These are phyloP conservation scores for Lodderomyces theae DNA, from an alignment of 1,139 yeast species.

Conservation along the genomic window DNA sequence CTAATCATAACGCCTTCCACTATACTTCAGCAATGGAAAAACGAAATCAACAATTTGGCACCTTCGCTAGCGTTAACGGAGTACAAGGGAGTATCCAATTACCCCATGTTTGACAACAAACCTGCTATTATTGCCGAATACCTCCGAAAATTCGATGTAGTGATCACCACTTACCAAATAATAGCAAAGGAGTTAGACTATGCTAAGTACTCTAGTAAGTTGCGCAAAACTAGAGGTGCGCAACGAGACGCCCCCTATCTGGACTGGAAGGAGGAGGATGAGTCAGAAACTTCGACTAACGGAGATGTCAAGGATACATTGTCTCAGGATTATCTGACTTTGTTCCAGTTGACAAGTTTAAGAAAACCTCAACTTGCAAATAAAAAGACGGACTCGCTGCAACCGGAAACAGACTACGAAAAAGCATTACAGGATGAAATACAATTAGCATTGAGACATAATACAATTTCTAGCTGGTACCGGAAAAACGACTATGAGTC, in stretches of 20 bases:
- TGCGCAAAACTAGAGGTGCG: slow-evolving; percentile 50
- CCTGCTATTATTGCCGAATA: slow-evolving; percentile 46
- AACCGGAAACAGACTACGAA: slow-evolving; percentile 34
- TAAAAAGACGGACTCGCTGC: slow-evolving; percentile 19
- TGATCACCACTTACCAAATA: slow-evolving; percentile 72
- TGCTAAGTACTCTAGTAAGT: slow-evolving; percentile 66
- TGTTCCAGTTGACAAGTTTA: slow-evolving; percentile 6
- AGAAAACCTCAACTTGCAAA: slow-evolving; percentile 13
- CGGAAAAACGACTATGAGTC: slow-evolving; percentile 58
- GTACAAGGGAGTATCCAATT: slow-evolving; percentile 59
- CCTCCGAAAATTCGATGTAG: slow-evolving; percentile 65
- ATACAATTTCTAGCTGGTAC: slow-evolving; percentile 24
- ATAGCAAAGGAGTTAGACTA: slow-evolving; percentile 76
- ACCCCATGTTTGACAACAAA: slow-evolving; percentile 42
- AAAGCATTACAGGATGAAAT: slow-evolving; percentile 38
- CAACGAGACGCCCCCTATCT: slow-evolving; percentile 16
- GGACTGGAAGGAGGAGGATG: slow-evolving; percentile 14
- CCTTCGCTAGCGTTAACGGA: slow-evolving; percentile 54
- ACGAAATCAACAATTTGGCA: slow-evolving; percentile 63
- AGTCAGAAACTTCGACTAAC: slow-evolving; percentile 10
- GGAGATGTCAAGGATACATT: slow-evolving; percentile 6
- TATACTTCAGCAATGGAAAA: slow-evolving; percentile 79
- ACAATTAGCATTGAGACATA: slow-evolving; percentile 31
- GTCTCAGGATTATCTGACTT: slow-evolving; percentile 7
- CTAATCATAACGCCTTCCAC: slow-evolving; percentile 83